Base-by-base conservation (phyloP, 495 filamentous ascomycete genomes). In the Aspergillus nidulans region DNA sequence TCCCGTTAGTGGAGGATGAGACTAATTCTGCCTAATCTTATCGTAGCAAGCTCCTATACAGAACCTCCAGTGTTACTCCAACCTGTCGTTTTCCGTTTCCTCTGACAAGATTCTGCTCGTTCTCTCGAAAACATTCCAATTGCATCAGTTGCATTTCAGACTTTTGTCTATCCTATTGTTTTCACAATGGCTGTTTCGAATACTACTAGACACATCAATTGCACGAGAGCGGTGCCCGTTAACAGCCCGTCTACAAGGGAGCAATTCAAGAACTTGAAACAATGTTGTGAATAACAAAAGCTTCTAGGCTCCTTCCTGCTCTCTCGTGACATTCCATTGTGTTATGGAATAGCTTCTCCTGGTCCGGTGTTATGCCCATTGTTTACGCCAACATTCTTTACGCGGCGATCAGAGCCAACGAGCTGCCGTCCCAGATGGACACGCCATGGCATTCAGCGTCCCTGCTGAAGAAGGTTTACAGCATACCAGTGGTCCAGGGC, bases 361-460 rank as follows among this genome's bases (percentile, higher is more conserved):
- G n/a, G n/a, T n/a, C n/a, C n/a, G n/a, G 9, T 49, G 57, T 39
- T 24, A 23, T 46, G 50, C 25, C 21, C 8, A 21, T 26, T 42
- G 34, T 42, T 55, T 41, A 50, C 34, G 36, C 32, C 44, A 34
- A 30, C 42, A 62, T 64, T 62, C 59, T 23, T 40, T n/a, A 21
- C 30, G 32, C 58, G 39, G 63, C 61, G 66, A 67, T 66, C 66
- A 62, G 55, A 41, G 32, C 43, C 53, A 44, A 57, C 46, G 56
- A 61, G 59, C 61, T 20, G 18, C 32, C 19, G 26, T 15, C 28
- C 28, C 10, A 43, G 49, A 52, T 42, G 38, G 36, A 40, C 23
- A 52, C 16, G 49, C 12, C 36, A 52, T 52, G 49, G 49, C 49
- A 52, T 52, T 30, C 25, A 21, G n/a, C 12, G 2, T 49, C 53